Evolutionary conservation across 345 rosid genomes (phyloP).

Genomic region (Ceriops tagal): DNA sequence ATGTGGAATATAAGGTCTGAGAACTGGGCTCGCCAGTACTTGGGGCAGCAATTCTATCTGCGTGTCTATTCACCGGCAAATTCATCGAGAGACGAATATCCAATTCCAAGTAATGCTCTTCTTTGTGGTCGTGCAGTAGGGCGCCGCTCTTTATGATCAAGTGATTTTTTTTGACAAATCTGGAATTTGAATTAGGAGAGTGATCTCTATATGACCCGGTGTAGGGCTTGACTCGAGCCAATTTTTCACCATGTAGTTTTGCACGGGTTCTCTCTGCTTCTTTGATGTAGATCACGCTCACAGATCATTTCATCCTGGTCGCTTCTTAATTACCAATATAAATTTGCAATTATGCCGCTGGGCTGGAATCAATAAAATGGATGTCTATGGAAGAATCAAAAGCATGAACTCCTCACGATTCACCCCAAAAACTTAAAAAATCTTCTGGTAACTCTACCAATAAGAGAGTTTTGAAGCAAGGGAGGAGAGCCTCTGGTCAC

Average conservation of each 20-base stretch:
- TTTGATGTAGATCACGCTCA: no score
- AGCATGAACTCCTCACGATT: no score
- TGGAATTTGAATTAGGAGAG: background rate
- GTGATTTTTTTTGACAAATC: constrained; percentile 8
- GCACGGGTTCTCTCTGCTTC: background rate
- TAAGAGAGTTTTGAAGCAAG: no score
- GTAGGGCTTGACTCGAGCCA: constrained; percentile 24
- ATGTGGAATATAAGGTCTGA: constrained; percentile 79
- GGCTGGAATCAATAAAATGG: no score
- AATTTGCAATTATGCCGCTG: no score
- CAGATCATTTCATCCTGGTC: background rate
- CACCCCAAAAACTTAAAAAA: no score
- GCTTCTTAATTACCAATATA: no score
- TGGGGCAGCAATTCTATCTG: constrained; percentile 71
- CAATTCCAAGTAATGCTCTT: constrained; percentile 56
- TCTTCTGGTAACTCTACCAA: no score
- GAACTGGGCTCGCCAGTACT: constrained; percentile 62
- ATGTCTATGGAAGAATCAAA: no score
- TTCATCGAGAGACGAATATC: constrained; percentile 66
- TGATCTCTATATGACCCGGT: background rate
- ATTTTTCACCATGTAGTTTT: background rate
- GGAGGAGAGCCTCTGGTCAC: no score
- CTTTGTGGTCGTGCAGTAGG: constrained; percentile 58
- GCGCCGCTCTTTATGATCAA: constrained; percentile 20
- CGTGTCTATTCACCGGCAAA: constrained; percentile 49